Evolutionary conservation across 129 eudicot species (phyloP).

Genomic region (Chrysanthemum makinoi): DNA sequence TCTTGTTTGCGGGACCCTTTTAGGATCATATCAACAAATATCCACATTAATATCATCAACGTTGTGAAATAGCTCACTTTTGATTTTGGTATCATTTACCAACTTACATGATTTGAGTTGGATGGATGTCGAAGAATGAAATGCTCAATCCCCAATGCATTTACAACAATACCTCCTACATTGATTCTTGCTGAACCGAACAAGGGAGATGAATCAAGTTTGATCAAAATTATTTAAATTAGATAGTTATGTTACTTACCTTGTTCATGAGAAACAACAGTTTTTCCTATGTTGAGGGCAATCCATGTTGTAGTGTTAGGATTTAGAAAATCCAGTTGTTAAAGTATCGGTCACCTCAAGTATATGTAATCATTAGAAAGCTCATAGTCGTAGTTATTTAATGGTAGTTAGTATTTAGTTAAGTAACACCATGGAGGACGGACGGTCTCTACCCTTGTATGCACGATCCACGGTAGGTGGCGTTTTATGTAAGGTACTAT

Average conservation of each 20-base stretch:
- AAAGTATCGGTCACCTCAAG: no score
- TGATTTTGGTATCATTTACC: not conserved
- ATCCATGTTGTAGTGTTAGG: conserved; percentile 86
- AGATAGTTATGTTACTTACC: conserved; percentile 40
- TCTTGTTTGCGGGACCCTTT: conserved; percentile 66
- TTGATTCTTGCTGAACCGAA: conserved; percentile 61
- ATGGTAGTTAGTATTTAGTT: no score
- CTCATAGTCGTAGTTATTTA: no score
- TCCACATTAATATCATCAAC: not conserved
- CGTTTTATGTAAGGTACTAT: no score
- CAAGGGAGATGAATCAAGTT: not conserved
- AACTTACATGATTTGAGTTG: conserved; percentile 60
- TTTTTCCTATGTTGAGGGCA: conserved; percentile 83
- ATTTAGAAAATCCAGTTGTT: no score
- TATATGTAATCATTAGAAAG: no score
- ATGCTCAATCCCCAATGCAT: conserved; percentile 83
- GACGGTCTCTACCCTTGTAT: no score
- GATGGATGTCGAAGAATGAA: conserved; percentile 79
- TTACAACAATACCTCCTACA: conserved; percentile 83
- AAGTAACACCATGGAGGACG: no score
- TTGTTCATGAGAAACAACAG: conserved; percentile 66
- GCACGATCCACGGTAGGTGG: no score
- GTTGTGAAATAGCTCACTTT: not conserved
- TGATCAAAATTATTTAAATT: not conserved
- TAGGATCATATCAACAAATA: conserved; percentile 10